Evolutionary conservation across 331 rosid species (phyloP).

Genomic region (Acacia concinna): DNA sequence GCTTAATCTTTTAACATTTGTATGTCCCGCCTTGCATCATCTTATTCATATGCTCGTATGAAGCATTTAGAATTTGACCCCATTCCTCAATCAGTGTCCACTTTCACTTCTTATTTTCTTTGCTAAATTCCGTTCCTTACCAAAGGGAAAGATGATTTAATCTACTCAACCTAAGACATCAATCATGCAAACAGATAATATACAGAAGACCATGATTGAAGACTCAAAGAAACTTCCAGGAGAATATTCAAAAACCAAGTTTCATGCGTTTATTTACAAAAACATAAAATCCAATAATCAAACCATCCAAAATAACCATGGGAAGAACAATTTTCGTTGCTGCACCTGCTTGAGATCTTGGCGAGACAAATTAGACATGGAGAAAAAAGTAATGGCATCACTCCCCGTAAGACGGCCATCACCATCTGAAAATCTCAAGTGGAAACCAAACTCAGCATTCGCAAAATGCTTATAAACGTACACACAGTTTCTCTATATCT

Average conservation of each 20-base stretch:
- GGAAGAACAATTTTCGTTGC: not conserved
- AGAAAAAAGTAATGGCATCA: conserved; percentile 76
- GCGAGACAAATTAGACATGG: conserved; percentile 74
- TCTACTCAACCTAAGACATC: not conserved
- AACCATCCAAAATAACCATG: not conserved
- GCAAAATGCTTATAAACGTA: not conserved
- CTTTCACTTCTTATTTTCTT: not conserved
- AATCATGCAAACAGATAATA: not conserved
- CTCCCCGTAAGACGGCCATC: conserved; percentile 89
- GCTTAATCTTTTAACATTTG: not conserved
- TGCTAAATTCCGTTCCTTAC: not conserved
- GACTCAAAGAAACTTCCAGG: not conserved
- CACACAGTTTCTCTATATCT: not conserved
- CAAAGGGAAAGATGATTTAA: not conserved
- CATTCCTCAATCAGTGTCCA: not conserved
- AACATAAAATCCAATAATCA: not conserved
- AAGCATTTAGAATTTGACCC: conserved; percentile 10
- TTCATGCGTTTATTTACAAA: not conserved
- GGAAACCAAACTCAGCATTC: not conserved
- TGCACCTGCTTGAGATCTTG: conserved; percentile 85
- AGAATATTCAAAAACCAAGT: not conserved
- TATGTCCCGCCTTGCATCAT: not conserved
- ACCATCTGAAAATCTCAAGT: conserved; percentile 47
- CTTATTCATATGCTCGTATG: not conserved
- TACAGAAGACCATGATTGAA: not conserved